Base-by-base conservation (phyloP, 331 rosid genomes). In the Prunus yedoensis region DNA sequence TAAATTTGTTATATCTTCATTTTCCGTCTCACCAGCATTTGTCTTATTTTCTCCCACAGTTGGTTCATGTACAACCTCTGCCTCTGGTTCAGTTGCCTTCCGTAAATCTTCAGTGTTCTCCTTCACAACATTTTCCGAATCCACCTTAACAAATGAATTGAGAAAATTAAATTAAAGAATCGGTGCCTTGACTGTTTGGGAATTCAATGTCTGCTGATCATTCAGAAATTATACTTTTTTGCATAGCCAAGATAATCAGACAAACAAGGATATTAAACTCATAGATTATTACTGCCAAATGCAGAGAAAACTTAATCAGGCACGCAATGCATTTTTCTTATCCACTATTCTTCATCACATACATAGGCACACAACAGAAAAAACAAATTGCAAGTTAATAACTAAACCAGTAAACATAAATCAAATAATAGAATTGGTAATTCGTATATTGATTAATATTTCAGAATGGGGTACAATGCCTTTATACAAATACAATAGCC, bases 91-190 rank as follows among this genome's bases (percentile, higher is more conserved):
- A 16, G 62, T 54, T 2, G 73, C 69, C 67, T 74, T 76, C 28
- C 51, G 12, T 3, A n/a, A 57, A 79, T 20, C 8, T n/a, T 30
- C 46, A 35, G 45, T 32, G 38, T 67, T 74, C 72, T 66, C 77
- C 68, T 76, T 78, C 45, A 16, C 78, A 53, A 75, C 79, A 80
- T 88, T 87, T 75, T 91, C 97, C 8, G 90, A 73, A 80, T 89
- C 97, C 74, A 76, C 97, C 98, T 91, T 68, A 79, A 81, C 41
- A 85, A 79, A 79, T 70, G 25, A 57, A 76, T 50, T 70, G 46
- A 70, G 14, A 47, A 67, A 70, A 69, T 70, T 79, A 25, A 79
- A 68, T 67, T 60, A 23, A 14, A 72, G 35, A 10, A 64, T 54
- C n/a, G 20, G 58, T 75, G 38, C 27, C 74, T 54, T 51, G 46